These are phyloP conservation scores for Chaetomiaceae sp. DNA, from an alignment of 2,329 filamentous ascomycete genomes.

Conservation along the genomic window DNA sequence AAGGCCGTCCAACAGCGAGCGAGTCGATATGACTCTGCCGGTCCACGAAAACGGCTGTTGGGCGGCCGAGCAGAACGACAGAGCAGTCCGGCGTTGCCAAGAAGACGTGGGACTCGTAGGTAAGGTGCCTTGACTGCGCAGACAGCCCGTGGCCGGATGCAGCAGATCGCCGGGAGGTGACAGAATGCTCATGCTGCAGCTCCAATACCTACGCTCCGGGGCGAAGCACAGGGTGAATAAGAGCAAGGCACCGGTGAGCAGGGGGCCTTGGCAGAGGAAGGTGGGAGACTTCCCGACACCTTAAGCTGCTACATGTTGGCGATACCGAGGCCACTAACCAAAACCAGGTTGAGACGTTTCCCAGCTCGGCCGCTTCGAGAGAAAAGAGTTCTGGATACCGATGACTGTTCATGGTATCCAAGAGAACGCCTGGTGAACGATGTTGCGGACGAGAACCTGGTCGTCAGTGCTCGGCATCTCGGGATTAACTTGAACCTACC, in stretches of 20 bases:
- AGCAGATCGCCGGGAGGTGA: slow-evolving; percentile 4
- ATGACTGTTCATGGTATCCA: too few species aligned
- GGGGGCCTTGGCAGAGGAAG: slow-evolving; percentile 5
- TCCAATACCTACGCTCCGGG: not conserved
- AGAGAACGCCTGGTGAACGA: too few species aligned
- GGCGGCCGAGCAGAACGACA: not conserved
- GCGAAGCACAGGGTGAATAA: slow-evolving; percentile 10
- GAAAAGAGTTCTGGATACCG: too few species aligned
- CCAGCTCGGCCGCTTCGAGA: too few species aligned
- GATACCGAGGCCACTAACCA: not conserved
- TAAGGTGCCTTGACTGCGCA: not conserved
- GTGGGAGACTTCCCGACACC: not conserved
- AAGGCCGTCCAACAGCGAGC: not conserved
- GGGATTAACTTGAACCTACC: too few species aligned
- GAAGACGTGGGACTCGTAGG: not conserved
- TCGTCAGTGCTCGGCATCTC: too few species aligned
- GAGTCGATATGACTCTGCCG: slow-evolving; percentile 6
- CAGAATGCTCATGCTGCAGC: slow-evolving; percentile 1
- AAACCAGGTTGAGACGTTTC: not conserved
- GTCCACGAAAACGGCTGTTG: not conserved
- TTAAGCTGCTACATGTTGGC: not conserved
- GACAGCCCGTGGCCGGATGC: not conserved
- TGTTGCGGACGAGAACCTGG: too few species aligned
- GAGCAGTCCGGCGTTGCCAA: slow-evolving; percentile 4
- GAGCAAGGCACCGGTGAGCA: not conserved